Base-by-base conservation (phyloP, 2,329 filamentous ascomycete species). In the Oidium heveae region DNA sequence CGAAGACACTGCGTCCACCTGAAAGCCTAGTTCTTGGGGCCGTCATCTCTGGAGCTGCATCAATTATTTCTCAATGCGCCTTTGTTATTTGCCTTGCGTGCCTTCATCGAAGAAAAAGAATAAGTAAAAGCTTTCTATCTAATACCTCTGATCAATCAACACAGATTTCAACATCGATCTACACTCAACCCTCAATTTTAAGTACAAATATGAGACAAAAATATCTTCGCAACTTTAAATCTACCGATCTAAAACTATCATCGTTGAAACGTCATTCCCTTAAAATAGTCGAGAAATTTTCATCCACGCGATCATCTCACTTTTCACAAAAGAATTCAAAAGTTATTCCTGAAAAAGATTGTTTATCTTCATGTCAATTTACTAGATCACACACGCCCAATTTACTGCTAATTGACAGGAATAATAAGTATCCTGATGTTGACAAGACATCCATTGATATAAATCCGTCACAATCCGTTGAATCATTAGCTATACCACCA, bases 11-110 rank as follows among this genome's bases (percentile, higher is more conserved):
- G 34, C 57, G 59, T 9, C 52, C 58, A 1, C 60, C 60, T 2
- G 37, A 55, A 37, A 56, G 22, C 34, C 52, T 65, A 39, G 56
- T 64, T 6, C 56, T 56, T 18, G 62, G 58, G 15, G 63, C 57
- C 12, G 63, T 66, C 22, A 56, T 62, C 32, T 53, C 62, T 4
- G 65, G 63, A 62, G 62, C 58, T 2, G 52, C 64, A 13, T 58
- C 60, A 15, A 37, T 64, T 37, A 37, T 63, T 24, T 61, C 59
- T 8, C 59, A 64, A 51, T 59, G 58, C 9, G 7, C 62, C 1
- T 65, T 64, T 54, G 53, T 64, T 12, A 59, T 64, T 20, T 62
- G 58, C 49, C 60, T 64, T 52, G 57, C 63, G 12, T 54, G 60
- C 32, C 53, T 62, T 36, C 63, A 61, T 53, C 57, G 59, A 18